Percentiles rank a stretch among this genome's conserved stretches.
phyloP scores from a whole-genome alignment of 306 rosid genomes.

The Quercus bicolor region DNA sequence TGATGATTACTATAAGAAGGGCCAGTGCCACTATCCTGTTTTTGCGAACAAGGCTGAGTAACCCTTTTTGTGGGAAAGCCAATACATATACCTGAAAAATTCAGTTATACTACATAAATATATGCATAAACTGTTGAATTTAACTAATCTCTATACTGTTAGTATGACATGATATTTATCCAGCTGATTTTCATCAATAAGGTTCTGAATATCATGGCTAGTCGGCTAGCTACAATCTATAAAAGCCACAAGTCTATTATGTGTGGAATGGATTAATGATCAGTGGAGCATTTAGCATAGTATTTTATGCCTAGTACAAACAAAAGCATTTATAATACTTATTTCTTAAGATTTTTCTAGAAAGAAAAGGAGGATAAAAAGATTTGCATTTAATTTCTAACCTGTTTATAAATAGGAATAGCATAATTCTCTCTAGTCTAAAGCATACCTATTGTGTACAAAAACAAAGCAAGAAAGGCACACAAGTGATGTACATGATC shows the following conservation, averaged over 20 bases:
- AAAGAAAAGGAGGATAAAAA: no score
- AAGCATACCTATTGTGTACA: not conserved
- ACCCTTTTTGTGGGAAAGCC: constrained; percentile 32
- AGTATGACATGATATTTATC: not conserved
- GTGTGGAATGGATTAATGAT: not conserved
- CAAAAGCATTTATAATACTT: not conserved
- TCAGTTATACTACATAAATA: not conserved
- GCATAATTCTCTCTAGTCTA: not conserved
- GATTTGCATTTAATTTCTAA: not conserved
- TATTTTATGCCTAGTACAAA: not conserved
- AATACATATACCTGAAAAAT: constrained; percentile 52
- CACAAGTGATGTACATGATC: not conserved
- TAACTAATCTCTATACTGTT: not conserved
- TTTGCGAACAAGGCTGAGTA: constrained; percentile 15
- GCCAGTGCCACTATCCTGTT: constrained; percentile 27
- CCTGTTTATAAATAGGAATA: not conserved
- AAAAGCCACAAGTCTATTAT: not conserved
- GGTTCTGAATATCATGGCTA: not conserved
- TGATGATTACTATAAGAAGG: constrained; percentile 32
- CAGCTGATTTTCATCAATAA: not conserved
- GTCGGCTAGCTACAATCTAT: not conserved
- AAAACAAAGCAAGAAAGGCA: not conserved
- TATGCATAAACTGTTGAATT: not conserved
- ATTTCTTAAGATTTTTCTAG: not conserved
- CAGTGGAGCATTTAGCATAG: not conserved